Evolutionary conservation across 2,329 filamentous ascomycete genomes (phyloP).

Genomic region (Pseudogymnoascus sp.): DNA sequence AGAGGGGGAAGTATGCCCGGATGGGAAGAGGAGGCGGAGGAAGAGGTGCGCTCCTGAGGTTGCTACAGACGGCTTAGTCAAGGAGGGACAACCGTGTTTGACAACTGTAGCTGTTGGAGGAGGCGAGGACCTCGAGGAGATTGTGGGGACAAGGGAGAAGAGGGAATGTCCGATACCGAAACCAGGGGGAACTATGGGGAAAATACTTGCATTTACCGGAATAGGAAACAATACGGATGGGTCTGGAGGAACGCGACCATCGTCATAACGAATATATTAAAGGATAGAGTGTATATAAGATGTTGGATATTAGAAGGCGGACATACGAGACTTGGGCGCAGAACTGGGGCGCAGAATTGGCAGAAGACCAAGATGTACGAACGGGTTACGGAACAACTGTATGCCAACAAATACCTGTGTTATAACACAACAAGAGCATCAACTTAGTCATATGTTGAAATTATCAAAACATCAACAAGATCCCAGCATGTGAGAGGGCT

Average conservation of each 20-base stretch:
- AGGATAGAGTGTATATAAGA: neutral
- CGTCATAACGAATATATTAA: constrained; percentile 2
- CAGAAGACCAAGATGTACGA: neutral
- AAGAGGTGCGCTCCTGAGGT: constrained; percentile 33
- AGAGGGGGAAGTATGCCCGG: constrained; percentile 47
- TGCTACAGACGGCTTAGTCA: constrained; percentile 24
- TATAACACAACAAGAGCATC: neutral
- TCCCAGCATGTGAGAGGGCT: neutral
- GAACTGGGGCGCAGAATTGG: neutral
- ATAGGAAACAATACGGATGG: constrained; percentile 4
- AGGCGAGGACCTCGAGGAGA: constrained; percentile 35
- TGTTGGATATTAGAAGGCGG: constrained; percentile 1
- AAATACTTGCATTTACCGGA: constrained; percentile 60
- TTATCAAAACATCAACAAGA: neutral
- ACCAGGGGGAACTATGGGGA: constrained; percentile 69
- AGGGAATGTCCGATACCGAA: constrained; percentile 91
- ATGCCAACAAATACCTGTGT: constrained; percentile 1
- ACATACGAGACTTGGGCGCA: neutral
- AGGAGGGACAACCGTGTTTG: constrained; percentile 12
- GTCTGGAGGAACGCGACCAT: neutral
- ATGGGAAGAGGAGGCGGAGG: constrained; percentile 36
- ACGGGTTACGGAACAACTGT: neutral
- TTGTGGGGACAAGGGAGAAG: constrained; percentile 35
- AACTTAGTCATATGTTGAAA: constrained; percentile 1
- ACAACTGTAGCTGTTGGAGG: constrained; percentile 21